These are phyloP conservation scores for Microcyclospora pomicola DNA, from an alignment of 2,329 filamentous ascomycete species.

Conservation along the genomic window DNA sequence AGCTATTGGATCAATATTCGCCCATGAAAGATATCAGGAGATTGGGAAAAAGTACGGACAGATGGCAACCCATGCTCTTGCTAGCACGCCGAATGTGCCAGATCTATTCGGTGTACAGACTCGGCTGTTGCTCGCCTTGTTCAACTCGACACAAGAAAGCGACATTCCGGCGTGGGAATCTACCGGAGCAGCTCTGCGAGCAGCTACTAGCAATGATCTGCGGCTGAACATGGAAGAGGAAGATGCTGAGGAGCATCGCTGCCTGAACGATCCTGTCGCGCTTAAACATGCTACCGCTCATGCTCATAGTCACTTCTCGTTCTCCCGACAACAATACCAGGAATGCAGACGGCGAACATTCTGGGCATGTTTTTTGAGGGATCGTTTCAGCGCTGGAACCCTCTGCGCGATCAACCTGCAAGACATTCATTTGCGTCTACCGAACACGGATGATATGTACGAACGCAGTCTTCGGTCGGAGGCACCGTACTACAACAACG, in stretches of 20 bases:
- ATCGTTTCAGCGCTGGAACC: conserved; percentile 44
- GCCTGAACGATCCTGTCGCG: too few relatives aligned
- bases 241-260: conserved; percentile 5
- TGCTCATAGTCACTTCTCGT: conserved; percentile 11
- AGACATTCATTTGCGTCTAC: conserved; percentile 54
- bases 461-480: conserved; percentile 45
- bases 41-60: conserved; percentile 35
- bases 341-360: conserved; percentile 59
- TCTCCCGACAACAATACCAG: conserved; percentile 31
- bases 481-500: conserved; percentile 47
- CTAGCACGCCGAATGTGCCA: conserved; percentile 37
- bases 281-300: conserved; percentile 1
- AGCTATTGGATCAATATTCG: conserved; percentile 43
- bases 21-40: conserved; percentile 30
- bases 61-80: conserved; percentile 45
- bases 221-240: conserved; percentile 44
- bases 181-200: conserved; percentile 47
- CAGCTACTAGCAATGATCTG: conserved; percentile 45
- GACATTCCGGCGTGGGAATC: conserved; percentile 49
- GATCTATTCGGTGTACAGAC: conserved; percentile 53
- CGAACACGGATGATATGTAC: conserved; percentile 46
- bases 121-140: conserved; percentile 52
- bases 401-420: conserved; percentile 45
- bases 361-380: conserved; percentile 58
- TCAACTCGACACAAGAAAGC: conserved; percentile 49